Evolutionary conservation across 1,284 basidiomycete genomes (phyloP).

Genomic region (Kalmanozyma brasiliensis): DNA sequence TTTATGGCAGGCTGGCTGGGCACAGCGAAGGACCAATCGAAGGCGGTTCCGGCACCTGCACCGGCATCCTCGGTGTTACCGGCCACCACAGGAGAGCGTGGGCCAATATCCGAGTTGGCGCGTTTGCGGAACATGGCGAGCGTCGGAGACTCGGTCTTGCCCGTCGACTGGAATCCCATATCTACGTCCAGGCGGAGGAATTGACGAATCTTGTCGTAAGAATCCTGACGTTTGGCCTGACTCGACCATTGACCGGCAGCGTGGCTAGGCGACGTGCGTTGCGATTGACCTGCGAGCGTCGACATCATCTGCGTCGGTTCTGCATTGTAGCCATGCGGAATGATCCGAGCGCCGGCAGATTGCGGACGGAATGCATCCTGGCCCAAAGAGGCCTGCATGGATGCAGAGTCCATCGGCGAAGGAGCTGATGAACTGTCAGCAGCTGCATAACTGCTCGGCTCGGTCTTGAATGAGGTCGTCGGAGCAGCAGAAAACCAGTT

Average conservation of each 20-base stretch:
- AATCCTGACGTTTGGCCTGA: slow-evolving; percentile 55
- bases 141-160: slow-evolving; percentile 48
- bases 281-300: slow-evolving; percentile 24
- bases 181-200: slow-evolving; percentile 57
- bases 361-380: slow-evolving; percentile 23
- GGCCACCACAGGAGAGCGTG: slow-evolving; percentile 39
- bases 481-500: slow-evolving; percentile 19
- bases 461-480: slow-evolving; percentile 10
- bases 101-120: slow-evolving; percentile 53
- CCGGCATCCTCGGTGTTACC: slow-evolving; percentile 17
- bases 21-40: slow-evolving; percentile 39
- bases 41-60: slow-evolving; percentile 22
- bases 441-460: slow-evolving; percentile 33
- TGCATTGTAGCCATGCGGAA: slow-evolving; percentile 29
- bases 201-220: slow-evolving; percentile 56
- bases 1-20: slow-evolving; percentile 16
- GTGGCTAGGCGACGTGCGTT: slow-evolving; percentile 14
- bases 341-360: slow-evolving; percentile 27
- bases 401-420: slow-evolving; percentile 6
- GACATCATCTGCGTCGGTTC: slow-evolving; percentile 38
- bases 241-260: slow-evolving; percentile 47
- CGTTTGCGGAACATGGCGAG: slow-evolving; percentile 46
- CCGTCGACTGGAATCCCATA: slow-evolving; percentile 50
- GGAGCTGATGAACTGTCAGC: slow-evolving; percentile 5
- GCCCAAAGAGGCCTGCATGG: slow-evolving; percentile 3